Conservation (phyloP, 1,139 yeast genomes). For the Hyphopichia wangnamkhiaoensis region DNA sequence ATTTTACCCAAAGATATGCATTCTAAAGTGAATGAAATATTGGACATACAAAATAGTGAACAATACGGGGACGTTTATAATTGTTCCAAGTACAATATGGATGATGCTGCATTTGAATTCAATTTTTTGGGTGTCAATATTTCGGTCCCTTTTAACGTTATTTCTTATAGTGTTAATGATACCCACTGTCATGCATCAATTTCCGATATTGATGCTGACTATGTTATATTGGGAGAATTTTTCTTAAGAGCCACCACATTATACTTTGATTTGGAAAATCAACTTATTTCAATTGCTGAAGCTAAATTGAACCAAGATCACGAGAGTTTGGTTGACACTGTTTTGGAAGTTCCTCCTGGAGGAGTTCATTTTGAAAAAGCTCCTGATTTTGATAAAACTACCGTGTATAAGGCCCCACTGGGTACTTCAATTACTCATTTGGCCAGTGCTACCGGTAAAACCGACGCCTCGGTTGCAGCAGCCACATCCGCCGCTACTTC, state of each 20-base stretch:
- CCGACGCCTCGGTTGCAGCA: not conserved
- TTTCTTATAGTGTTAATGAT: constrained; percentile 2
- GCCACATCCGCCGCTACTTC: not conserved
- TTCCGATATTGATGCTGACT: constrained; percentile 4
- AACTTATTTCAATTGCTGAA: constrained; percentile 5
- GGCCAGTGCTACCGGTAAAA: not conserved
- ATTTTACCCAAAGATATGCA: constrained; percentile 5
- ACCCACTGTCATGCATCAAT: constrained; percentile 4
- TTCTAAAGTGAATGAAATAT: not conserved
- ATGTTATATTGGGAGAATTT: constrained; percentile 6
- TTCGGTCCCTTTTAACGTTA: constrained; percentile 2
- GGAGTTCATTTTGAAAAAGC: constrained; percentile 5
- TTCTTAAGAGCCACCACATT: constrained; percentile 5
- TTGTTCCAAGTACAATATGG: not conserved
- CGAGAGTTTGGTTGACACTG: constrained; percentile 1
- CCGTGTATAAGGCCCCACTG: constrained; percentile 9
- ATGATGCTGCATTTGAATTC: constrained; percentile 3
- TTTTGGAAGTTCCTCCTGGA: constrained; percentile 2
- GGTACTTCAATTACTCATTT: constrained; percentile 12
- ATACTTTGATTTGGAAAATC: constrained; percentile 6
- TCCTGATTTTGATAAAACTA: constrained; percentile 7
- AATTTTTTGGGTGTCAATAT: constrained; percentile 6
- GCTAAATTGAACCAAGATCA: constrained; percentile 4
- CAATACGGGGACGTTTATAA: constrained; percentile 3
- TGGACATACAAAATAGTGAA: not conserved